These are phyloP conservation scores for Naematelia aurantialba DNA, from an alignment of 768 basidiomycete genomes.

Conservation along the genomic window DNA sequence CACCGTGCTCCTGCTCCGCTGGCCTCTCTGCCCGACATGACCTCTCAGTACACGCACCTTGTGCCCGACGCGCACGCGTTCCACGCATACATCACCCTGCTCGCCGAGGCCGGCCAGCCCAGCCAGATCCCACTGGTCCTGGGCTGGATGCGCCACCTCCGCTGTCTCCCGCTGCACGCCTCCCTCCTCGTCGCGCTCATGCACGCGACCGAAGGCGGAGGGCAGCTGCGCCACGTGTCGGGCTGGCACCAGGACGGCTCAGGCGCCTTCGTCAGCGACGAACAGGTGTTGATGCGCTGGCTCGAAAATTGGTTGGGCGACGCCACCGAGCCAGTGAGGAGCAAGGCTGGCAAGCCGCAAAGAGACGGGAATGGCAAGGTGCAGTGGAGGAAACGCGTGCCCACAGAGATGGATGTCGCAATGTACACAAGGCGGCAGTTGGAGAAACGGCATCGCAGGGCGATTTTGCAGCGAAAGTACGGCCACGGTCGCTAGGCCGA, in stretches of 20 bases:
- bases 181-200: constrained; percentile 64
- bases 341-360: constrained; percentile 5
- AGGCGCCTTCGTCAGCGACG: constrained; percentile 29
- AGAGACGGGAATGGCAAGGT: not conserved
- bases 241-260: constrained; percentile 18
- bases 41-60: constrained; percentile 51
- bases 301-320: constrained; percentile 31
- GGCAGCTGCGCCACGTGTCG: constrained; percentile 48
- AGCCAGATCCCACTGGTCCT: constrained; percentile 65
- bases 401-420: constrained; percentile 31
- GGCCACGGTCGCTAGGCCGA: not conserved
- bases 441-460: constrained; percentile 17
- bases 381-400: constrained; percentile 17
- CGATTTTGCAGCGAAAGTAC: not conserved
- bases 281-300: constrained; percentile 35
- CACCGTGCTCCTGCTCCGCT: not conserved
- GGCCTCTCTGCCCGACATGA: constrained; percentile 6
- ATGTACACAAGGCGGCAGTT: constrained; percentile 15
- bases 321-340: not conserved
- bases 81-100: constrained; percentile 60
- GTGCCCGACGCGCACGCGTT: constrained; percentile 59
- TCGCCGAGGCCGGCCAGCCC: constrained; percentile 57
- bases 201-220: constrained; percentile 68
- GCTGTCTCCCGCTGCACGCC: constrained; percentile 56
- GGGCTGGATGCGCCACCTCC: constrained; percentile 68